Base-by-base conservation (phyloP, 2,329 filamentous ascomycete species). In the Paracoccidioides lutzii region DNA sequence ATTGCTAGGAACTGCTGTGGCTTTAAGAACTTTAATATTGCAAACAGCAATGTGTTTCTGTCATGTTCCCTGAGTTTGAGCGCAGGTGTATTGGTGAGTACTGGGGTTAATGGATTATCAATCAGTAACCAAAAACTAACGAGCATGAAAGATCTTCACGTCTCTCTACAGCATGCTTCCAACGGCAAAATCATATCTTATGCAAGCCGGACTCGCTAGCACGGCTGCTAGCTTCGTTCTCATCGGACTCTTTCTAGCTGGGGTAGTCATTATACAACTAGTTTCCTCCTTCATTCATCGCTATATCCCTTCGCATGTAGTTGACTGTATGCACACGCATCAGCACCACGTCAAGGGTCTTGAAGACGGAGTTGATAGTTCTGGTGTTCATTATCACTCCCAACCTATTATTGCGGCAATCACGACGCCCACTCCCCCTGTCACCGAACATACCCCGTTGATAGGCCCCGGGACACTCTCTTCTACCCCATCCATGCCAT, bases 151-250 rank as follows among this genome's bases (percentile, higher is more conserved):
- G 90, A 80, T 95, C 43, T 96, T 95, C 71, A 95, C 90, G 40
- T 84, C 91, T 1, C 73, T 97, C 35, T 95, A 90, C 70, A 93
- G 84, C 70, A 96, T 97, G 87, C 79, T 97, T 6, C 91, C 91
- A 8, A 89, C 88, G 22, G 84, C 91, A 2, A 90, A 86, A 66
- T 77, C 76, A 42, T 95, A 95, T 66, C 78, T 98, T 3, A 75
- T 79, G 57, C 77, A 82, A 55, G 85, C 83, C 53, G 84, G 83
- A 14, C 83, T 84, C 70, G 77, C 80, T 6, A 76, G 87, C 3
- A 80, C 83, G 59, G 67, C 73, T 2, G 88, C 90, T 5, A 84
- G 74, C 3, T 77, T 71, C 58, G 66, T 68, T 0, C 64, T 76
- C 40, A 76, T 75, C 54, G 69, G 69, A 8, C 66, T 76, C 8